Base-by-base conservation (phyloP, 1,284 basidiomycete genomes). In the Tilletiopsis washingtonensis region DNA sequence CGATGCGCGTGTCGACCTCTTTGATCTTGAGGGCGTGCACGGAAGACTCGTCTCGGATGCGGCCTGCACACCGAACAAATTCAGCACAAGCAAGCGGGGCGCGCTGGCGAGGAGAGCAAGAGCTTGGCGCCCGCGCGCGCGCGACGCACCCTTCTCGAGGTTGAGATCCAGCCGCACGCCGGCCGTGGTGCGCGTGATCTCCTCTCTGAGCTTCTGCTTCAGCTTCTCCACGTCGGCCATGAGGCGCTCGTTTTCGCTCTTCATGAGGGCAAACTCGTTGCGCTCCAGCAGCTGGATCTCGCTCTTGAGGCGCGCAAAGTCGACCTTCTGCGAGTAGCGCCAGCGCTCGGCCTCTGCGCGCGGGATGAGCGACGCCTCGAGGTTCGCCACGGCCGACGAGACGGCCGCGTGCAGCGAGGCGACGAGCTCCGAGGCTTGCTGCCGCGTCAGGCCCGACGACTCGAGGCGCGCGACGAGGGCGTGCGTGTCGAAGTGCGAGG, bases 1-100 rank as follows among this genome's bases (percentile, higher is more conserved):
- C 93, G 65, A 98, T 97, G 64, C 90, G 78, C 2, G 93, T 97
- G 67, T 98, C 93, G 12, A 97, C 91, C 74, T 99, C 94, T 75
- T 91, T 91, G 74, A 98, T 89, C 81, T 97, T 97, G 56, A 94
- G 78, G 67, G 94, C 91, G 68, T 97, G 90, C 40, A 85, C 83
- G 51, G 84, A 85, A 54, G 84, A 85, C 77, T 98, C 91, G 69
- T 98, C 91, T 39, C 94, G 78, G 78, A 97, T 89, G 37, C 93
- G 80, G 3, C 89, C 78, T 60, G 40, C n/a, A 14, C 14, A 5
- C 5, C 14, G 6, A 6, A 5, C 6, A 14, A 5, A 5, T 29
- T 29, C 27, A 29, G 27, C 27, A 29, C 36, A 38, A 17, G 15
- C 6, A 38, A n/a, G n/a, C n/a, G 21, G 21, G 29, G 49, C 37